Base-by-base conservation (phyloP, 495 filamentous ascomycete species). In the Penicillium paradoxum region DNA sequence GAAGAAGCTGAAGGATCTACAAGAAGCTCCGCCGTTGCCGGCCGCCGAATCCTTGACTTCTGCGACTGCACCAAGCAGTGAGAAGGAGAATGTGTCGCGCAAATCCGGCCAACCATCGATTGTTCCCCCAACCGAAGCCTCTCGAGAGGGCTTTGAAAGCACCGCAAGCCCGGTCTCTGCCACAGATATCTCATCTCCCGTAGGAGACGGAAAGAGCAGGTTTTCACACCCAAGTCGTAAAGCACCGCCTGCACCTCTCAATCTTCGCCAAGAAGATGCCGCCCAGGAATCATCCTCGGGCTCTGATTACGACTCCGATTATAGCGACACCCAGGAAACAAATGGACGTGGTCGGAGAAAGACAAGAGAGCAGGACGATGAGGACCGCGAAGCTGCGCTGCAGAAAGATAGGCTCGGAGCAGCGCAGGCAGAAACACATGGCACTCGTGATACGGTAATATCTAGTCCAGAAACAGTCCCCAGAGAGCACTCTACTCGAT, bases 311-410 rank as follows among this genome's bases (percentile, higher is more conserved):
- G 87, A 85, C 39, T 92, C 90, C 2, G 91, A 96, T 53, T 92
- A 93, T 57, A 89, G 91, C 49, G 88, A 91, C 59, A 78, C 84
- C 14, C 64, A 85, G 4, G 82, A 88, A 45, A 82, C 80, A 14
- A 82, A 87, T 37, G 85, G 86, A 27, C 79, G 91, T 40, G 91
- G 91, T n/a, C 79, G 91, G 30, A 77, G 90, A 57, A 89, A 86
- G 58, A 97, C 91, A 0, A 81, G 91, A 53, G 89, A 91, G 63
- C 90, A 93, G 45, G 91, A 97, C 61, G 91, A 97, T 54, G 75
- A 77, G 48, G 82, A 90, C 43, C 83, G 91, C 33, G 89, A 91
- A 66, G 78, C 80, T 6, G 63, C 83, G 8, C 74, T 83, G 14
- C 62, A 73, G 47, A 80, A 79, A 58, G 87, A 92, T 51, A 73